phyloP scores from a whole-genome alignment of 2,329 filamentous ascomycete species.

The Botrytis deweyae region DNA sequence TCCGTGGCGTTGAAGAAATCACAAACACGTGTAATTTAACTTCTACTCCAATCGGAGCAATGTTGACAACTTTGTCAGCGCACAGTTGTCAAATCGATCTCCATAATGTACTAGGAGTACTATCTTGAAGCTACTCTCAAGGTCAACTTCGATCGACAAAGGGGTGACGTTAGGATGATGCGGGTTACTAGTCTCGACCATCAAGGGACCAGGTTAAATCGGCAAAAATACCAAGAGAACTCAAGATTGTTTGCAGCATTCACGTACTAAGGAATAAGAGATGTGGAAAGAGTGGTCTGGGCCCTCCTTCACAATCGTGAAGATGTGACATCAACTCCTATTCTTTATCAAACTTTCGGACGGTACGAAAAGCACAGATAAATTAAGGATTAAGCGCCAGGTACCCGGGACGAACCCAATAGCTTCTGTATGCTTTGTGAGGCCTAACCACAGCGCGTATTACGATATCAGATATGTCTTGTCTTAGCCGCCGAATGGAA shows the following conservation, averaged over 20 bases:
- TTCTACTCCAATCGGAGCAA: slow-evolving; percentile 14
- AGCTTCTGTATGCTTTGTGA: not conserved
- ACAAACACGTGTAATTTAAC: slow-evolving; percentile 20
- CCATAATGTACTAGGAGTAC: slow-evolving; percentile 8
- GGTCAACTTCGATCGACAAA: not conserved
- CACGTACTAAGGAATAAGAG: not conserved
- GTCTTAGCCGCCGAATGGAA: slow-evolving; percentile 16
- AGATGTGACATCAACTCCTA: slow-evolving; percentile 3
- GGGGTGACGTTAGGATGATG: not conserved
- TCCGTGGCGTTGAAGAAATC: slow-evolving; percentile 10
- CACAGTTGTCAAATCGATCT: slow-evolving; percentile 11
- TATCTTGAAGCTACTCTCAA: not conserved
- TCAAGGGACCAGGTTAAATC: slow-evolving; percentile 6
- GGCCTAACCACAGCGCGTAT: slow-evolving; percentile 15
- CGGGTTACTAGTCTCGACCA: not conserved
- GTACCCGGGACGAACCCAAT: slow-evolving; percentile 16
- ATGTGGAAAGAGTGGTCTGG: slow-evolving; percentile 8
- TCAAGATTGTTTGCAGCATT: not conserved
- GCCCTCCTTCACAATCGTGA: not conserved
- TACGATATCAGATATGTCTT: not conserved
- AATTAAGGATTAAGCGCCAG: slow-evolving; percentile 16
- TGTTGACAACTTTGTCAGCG: slow-evolving; percentile 13
- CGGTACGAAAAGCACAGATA: slow-evolving; percentile 7
- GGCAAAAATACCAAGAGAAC: not conserved
- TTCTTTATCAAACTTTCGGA: not conserved